Conservation (phyloP, 495 filamentous ascomycete species). For the Podospora fimiseda region DNA sequence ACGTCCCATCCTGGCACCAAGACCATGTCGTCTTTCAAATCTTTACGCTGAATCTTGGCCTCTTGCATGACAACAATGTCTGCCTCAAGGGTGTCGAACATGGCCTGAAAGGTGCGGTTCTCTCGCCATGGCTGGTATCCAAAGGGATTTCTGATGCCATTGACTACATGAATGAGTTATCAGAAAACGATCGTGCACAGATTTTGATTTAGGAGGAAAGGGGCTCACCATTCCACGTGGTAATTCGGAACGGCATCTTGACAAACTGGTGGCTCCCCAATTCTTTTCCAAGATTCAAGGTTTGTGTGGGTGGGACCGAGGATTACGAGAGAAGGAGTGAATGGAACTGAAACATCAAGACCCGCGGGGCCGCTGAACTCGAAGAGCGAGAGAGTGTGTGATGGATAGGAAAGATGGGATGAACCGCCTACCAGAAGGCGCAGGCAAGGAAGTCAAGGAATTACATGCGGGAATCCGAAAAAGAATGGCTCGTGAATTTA, state of each 20-base stretch:
- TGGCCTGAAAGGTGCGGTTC: conserved; percentile 78
- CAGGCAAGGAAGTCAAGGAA: too few relatives aligned
- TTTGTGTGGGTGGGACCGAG: too few relatives aligned
- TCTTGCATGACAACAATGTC: conserved; percentile 96
- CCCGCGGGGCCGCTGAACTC: too few relatives aligned
- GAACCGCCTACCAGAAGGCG: background rate
- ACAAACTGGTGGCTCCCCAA: background rate
- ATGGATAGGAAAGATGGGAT: background rate
- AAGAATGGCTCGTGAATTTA: too few relatives aligned
- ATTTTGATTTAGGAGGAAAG: conserved; percentile 1
- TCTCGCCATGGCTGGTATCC: conserved; percentile 91
- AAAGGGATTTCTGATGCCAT: conserved; percentile 96
- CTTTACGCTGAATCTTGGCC: conserved; percentile 92
- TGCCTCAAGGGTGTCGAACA: conserved; percentile 91
- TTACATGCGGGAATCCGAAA: too few relatives aligned
- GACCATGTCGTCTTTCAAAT: conserved; percentile 93
- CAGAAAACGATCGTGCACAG: background rate
- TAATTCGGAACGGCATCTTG: conserved; percentile 70
- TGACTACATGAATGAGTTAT: conserved; percentile 58
- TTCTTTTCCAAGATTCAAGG: background rate
- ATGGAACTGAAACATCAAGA: too few relatives aligned
- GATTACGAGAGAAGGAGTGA: too few relatives aligned
- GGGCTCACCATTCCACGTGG: conserved; percentile 81
- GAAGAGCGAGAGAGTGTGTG: background rate
- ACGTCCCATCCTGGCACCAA: conserved; percentile 94